Percentiles rank a stretch among this genome's conserved stretches.
phyloP scores from a whole-genome alignment of 2,329 filamentous ascomycete species.

The Penicillium sp. region DNA sequence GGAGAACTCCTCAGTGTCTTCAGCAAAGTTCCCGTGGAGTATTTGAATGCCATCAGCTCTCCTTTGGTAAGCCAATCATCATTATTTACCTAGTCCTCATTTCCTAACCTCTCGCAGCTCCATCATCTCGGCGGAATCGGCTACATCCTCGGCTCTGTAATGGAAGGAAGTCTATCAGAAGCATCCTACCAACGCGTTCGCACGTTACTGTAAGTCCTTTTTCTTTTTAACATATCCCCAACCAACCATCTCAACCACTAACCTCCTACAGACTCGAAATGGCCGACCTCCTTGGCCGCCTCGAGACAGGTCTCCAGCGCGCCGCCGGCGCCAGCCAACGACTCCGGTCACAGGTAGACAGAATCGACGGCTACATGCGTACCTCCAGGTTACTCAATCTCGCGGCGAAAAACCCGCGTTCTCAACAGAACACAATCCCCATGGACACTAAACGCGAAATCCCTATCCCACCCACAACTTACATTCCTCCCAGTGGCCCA shows the following conservation, averaged over 20 bases:
- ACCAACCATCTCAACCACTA: background rate
- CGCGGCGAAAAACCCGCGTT: conserved; percentile 1
- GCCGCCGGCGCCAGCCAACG: conserved; percentile 41
- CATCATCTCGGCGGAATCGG: conserved; percentile 52
- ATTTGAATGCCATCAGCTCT: conserved; percentile 49
- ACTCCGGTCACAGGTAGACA: conserved; percentile 43
- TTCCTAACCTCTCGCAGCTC: conserved; percentile 24
- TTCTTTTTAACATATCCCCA: background rate
- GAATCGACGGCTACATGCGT: conserved; percentile 47
- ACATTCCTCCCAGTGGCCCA: conserved; percentile 7
- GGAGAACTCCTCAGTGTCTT: conserved; percentile 47
- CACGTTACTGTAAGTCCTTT: conserved; percentile 34
- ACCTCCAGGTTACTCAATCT: conserved; percentile 20
- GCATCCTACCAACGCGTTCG: conserved; percentile 44
- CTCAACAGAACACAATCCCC: conserved; percentile 7
- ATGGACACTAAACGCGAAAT: conserved; percentile 10
- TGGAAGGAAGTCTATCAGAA: conserved; percentile 47
- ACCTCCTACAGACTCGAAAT: conserved; percentile 34
- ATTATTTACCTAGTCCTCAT: background rate
- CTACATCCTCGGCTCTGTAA: conserved; percentile 49
- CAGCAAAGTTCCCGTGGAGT: conserved; percentile 44
- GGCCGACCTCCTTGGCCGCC: conserved; percentile 46
- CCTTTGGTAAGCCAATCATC: conserved; percentile 35
- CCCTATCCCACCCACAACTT: conserved; percentile 5
- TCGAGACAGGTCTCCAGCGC: conserved; percentile 44